A percentile compares a stretch with the other conserved stretches of the same genome.
phyloP scores from a whole-genome alignment of 108 stramenopile genomes.

The Conticribra guillardii region DNA sequence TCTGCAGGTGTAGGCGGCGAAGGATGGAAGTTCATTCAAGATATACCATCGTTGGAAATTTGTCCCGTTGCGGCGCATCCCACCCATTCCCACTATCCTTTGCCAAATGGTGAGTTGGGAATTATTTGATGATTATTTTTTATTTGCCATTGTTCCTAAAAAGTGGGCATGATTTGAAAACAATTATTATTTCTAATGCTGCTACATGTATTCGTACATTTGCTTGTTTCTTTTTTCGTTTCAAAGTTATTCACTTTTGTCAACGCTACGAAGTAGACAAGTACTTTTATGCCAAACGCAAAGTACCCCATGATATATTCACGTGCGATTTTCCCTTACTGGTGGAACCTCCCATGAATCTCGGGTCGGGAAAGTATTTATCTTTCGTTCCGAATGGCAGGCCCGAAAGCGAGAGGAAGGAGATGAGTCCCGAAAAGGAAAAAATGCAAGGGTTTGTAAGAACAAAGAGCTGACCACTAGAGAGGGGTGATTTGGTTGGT shows the following conservation, averaged over 20 bases:
- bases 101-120: conserved; percentile 39
- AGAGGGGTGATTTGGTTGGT: too few species aligned
- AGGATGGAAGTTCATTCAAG: conserved; percentile 62
- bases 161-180: too few species aligned
- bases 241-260: conserved; percentile 59
- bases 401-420: conserved; percentile 12
- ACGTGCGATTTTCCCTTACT: conserved; percentile 62
- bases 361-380: conserved; percentile 43
- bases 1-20: conserved; percentile 51
- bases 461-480: too few species aligned
- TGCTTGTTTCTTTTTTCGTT: too few species aligned
- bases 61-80: conserved; percentile 43
- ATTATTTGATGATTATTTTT: too few species aligned
- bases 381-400: background rate
- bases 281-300: conserved; percentile 61
- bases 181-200: too few species aligned
- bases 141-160: too few species aligned
- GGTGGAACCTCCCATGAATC: conserved; percentile 53
- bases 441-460: conserved; percentile 54
- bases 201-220: too few species aligned
- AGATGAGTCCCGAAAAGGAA: conserved; percentile 32
- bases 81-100: conserved; percentile 29
- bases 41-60: conserved; percentile 44
- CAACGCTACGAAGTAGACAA: conserved; percentile 58
- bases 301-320: conserved; percentile 63